Conservation (phyloP, 306 rosid species). For the Begonia fuchsioides region DNA sequence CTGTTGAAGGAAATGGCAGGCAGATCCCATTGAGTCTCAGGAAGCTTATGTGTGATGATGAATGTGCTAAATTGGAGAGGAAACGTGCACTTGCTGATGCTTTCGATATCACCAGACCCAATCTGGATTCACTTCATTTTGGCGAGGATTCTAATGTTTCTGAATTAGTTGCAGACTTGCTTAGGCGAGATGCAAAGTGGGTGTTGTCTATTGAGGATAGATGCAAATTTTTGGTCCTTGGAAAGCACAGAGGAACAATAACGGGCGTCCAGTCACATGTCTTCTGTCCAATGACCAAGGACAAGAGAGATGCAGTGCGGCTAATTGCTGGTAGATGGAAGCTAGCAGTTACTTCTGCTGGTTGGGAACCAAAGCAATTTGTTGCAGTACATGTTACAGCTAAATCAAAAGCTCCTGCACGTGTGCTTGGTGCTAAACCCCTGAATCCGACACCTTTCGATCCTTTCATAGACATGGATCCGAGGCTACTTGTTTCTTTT, state of each 20-base stretch:
- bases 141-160: constrained; percentile 43
- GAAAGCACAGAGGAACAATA: constrained; percentile 48
- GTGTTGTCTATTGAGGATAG: constrained; percentile 85
- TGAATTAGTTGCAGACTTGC: constrained; percentile 51
- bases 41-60: constrained; percentile 77
- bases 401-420: constrained; percentile 68
- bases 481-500: constrained; percentile 80
- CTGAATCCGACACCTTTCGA: constrained; percentile 51
- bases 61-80: constrained; percentile 79
- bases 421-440: constrained; percentile 50
- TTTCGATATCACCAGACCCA: constrained; percentile 54
- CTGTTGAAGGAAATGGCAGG: constrained; percentile 44
- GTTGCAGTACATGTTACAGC: constrained; percentile 53
- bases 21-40: constrained; percentile 73
- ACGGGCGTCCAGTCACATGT: constrained; percentile 65
- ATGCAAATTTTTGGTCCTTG: constrained; percentile 75
- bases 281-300: constrained; percentile 78
- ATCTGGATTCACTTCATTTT: constrained; percentile 71
- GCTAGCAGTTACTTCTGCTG: constrained; percentile 57
- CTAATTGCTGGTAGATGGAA: constrained; percentile 86
- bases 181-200: constrained; percentile 82
- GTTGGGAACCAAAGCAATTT: constrained; percentile 94
- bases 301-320: constrained; percentile 71
- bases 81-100: constrained; percentile 91
- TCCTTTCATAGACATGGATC: constrained; percentile 78